These are phyloP conservation scores for Plasmodium knowlesi DNA, from an alignment of 169 alveolate species.

Conservation along the genomic window DNA sequence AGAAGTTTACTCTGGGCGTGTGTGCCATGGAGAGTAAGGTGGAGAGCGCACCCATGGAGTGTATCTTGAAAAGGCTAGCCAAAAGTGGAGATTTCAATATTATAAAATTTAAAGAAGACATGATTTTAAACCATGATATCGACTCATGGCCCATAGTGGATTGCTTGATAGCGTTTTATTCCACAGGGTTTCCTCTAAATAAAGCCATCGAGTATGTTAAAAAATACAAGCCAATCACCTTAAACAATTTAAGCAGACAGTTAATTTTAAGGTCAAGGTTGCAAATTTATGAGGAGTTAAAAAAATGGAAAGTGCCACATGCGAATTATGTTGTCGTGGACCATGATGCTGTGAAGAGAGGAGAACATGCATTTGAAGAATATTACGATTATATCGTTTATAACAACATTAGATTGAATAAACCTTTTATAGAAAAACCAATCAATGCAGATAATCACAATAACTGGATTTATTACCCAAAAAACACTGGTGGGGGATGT, in stretches of 20 bases:
- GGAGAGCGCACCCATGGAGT: conserved; percentile 90
- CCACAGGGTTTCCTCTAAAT: conserved; percentile 91
- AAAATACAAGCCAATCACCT: conserved; percentile 72
- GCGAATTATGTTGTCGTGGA: conserved; percentile 90
- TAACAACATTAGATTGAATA: conserved; percentile 90
- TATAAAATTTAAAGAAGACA: conserved; percentile 88
- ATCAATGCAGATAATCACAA: conserved; percentile 98
- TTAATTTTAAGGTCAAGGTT: conserved; percentile 84
- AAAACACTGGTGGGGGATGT: conserved; percentile 95
- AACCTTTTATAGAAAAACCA: conserved; percentile 98
- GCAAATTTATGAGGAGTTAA: conserved; percentile 85
- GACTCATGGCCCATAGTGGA: conserved; percentile 94
- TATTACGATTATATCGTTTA: conserved; percentile 93
- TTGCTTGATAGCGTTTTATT: conserved; percentile 92
- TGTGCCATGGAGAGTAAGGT: conserved; percentile 93
- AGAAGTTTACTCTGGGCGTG: conserved; percentile 88
- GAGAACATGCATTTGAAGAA: conserved; percentile 89
- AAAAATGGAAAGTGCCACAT: conserved; percentile 88
- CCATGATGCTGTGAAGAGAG: conserved; percentile 86
- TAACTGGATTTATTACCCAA: conserved; percentile 95
- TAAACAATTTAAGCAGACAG: conserved; percentile 77
- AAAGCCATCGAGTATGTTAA: conserved; percentile 76
- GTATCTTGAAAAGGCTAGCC: conserved; percentile 84
- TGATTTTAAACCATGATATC: conserved; percentile 85
- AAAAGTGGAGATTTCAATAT: conserved; percentile 88